Evolutionary conservation across 768 basidiomycete genomes (phyloP), one percentile per base, ranked within the genome.

Genomic region (Lactarius vividus): DNA sequence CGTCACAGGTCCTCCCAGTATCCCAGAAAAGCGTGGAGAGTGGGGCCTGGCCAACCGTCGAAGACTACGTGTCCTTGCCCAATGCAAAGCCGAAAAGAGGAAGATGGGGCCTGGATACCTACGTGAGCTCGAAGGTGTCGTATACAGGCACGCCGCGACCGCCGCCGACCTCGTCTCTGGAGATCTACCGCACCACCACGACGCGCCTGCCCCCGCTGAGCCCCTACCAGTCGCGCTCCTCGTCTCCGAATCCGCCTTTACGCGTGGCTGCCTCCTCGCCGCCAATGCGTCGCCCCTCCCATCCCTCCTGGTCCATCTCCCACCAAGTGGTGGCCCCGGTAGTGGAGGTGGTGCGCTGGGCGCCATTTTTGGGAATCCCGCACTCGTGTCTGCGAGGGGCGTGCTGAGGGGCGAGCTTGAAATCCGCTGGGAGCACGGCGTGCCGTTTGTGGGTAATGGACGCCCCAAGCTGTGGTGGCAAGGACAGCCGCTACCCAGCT

Each of bases 41-140:
- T 44, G 55, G 42, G 44, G n/a, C 8, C 31, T 52, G 10, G 53
- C 55, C 40, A 69, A 52, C 15, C 79, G 85, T 28, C 77, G 82
- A 40, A 81, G 92, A 1, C 71, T 96, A 4, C 88, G 94, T 60
- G 82, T 97, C 11, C 75, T 96, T 26, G 93, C 83, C 0, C 94
- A 96, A 72, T 97, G 95, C 79, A 97, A 97, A 80, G 93, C 93
- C 0, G 92, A 95, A 72, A 88, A 86, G 79, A 88, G 86, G 76
- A 90, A 89, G 73, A 75, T 87, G 42, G 83, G 91, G 3, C 93
- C 94, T 2, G 86, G 86, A 29, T 88, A 88, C 70, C 84, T 97
- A 0, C 85, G 95, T 37, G 95, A 97, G 74, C 81, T 96, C 78
- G 95, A 97, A 73, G 95, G 95, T n/a, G 94, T 95, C 15, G 76